These are phyloP conservation scores for Effrenium voratum DNA, from an alignment of 73 alveolate genomes.

Conservation along the genomic window DNA sequence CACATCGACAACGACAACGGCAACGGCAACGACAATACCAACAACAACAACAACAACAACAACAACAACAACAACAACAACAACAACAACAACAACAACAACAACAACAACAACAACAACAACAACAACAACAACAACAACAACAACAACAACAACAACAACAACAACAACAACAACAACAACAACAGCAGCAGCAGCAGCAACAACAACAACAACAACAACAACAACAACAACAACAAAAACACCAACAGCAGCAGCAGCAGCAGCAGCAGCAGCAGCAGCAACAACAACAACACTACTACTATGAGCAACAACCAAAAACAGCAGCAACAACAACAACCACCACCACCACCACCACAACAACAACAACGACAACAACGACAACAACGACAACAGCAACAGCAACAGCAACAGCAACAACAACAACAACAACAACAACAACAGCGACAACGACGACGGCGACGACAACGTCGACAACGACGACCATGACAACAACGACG, in stretches of 20 bases:
- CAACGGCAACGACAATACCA: no score
- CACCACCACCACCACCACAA: background rate
- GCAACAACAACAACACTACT: background rate
- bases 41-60: background rate
- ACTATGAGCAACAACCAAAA: background rate
- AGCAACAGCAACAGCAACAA: background rate
- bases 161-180: no score
- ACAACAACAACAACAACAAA: background rate
- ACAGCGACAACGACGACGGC: no score
- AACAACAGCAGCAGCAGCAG: background rate
- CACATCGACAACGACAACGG: no score
- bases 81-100: background rate
- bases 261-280: background rate
- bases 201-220: background rate
- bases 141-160: background rate
- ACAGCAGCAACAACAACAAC: background rate
- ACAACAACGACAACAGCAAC: no score
- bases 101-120: background rate
- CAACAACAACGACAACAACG: background rate
- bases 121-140: background rate
- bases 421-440: background rate
- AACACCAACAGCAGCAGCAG: background rate
- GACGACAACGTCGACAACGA: no score
- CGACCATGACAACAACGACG: no score
- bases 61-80: background rate